Percentiles rank a stretch among this genome's conserved stretches.
Conservation (phyloP, 495 filamentous ascomycete species). For the Rusavskia elegans region DNA sequence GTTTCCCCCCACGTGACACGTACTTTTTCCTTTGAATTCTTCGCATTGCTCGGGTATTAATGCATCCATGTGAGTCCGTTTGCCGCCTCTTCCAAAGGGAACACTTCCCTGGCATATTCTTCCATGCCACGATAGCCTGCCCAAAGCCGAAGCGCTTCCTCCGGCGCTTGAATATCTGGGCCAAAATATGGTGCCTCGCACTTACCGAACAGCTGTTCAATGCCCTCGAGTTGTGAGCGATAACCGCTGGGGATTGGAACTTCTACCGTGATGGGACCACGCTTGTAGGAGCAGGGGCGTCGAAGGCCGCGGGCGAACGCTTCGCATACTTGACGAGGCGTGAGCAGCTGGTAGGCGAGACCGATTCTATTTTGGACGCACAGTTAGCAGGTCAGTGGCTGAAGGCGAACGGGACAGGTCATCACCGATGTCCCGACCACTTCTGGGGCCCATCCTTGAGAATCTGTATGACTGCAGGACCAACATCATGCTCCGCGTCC, state of each 20-base stretch:
- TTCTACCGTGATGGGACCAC: constrained; percentile 64
- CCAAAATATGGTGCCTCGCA: constrained; percentile 55
- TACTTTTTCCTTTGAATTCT: no score
- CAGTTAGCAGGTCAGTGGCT: not conserved
- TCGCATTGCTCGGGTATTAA: not conserved
- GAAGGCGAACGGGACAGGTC: not conserved
- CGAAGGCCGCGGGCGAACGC: constrained; percentile 65
- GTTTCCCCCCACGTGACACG: no score
- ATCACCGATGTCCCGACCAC: constrained; percentile 66
- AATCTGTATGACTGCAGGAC: constrained; percentile 84
- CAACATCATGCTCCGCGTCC: constrained; percentile 92
- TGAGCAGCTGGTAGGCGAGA: constrained; percentile 81
- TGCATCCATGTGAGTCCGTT: constrained; percentile 89
- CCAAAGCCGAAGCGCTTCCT: constrained; percentile 67
- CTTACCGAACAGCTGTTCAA: constrained; percentile 46
- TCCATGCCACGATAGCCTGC: constrained; percentile 82
- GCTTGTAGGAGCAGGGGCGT: constrained; percentile 60
- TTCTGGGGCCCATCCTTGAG: constrained; percentile 82
- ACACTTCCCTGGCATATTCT: constrained; percentile 91
- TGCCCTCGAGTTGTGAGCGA: constrained; percentile 65
- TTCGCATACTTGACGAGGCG: constrained; percentile 64
- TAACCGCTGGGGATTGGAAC: constrained; percentile 82
- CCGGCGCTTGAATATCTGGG: constrained; percentile 47
- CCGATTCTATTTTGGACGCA: constrained; percentile 44
- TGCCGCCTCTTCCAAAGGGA: constrained; percentile 81